Percentiles rank a stretch among this genome's conserved stretches.
phyloP scores from a whole-genome alignment of 768 basidiomycete genomes.

The Termitomyces titanicus region DNA sequence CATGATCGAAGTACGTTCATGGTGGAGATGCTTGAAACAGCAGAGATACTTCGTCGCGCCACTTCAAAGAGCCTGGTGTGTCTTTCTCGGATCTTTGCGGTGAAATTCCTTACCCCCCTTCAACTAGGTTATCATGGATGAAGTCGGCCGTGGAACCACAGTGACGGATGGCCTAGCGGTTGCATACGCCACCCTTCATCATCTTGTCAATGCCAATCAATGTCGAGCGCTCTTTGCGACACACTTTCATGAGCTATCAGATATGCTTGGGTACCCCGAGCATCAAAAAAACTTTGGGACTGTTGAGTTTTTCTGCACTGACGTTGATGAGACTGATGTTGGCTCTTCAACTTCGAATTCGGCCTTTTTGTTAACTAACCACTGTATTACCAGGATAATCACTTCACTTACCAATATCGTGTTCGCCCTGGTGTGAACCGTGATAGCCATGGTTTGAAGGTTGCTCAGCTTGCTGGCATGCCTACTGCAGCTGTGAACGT shows the following conservation, averaged over 20 bases:
- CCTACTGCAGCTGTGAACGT: constrained; percentile 58
- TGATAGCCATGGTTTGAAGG: constrained; percentile 88
- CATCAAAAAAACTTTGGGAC: constrained; percentile 47
- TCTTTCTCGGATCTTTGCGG: constrained; percentile 1
- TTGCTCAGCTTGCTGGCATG: constrained; percentile 85
- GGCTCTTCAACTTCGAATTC: constrained; percentile 19
- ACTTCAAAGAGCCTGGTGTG: constrained; percentile 79
- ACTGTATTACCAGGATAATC: constrained; percentile 49
- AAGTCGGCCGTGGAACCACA: constrained; percentile 96
- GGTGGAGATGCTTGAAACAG: constrained; percentile 97
- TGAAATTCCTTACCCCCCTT: constrained; percentile 1
- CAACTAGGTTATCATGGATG: constrained; percentile 94
- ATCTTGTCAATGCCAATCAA: constrained; percentile 65
- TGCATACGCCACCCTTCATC: constrained; percentile 86
- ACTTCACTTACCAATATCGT: constrained; percentile 82
- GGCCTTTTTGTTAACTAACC: not conserved
- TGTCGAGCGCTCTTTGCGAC: constrained; percentile 94
- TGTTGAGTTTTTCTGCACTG: constrained; percentile 87
- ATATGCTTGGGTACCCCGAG: constrained; percentile 68
- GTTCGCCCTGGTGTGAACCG: constrained; percentile 82
- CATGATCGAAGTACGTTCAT: constrained; percentile 95
- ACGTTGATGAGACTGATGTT: constrained; percentile 76
- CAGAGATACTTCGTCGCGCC: constrained; percentile 83
- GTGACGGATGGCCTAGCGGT: constrained; percentile 90
- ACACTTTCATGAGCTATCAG: constrained; percentile 94